A percentile compares a stretch with the other conserved stretches of the same genome.
Evolutionary conservation across 108 stramenopile genomes (phyloP).

Genomic region (Cyclotella sp.): DNA sequence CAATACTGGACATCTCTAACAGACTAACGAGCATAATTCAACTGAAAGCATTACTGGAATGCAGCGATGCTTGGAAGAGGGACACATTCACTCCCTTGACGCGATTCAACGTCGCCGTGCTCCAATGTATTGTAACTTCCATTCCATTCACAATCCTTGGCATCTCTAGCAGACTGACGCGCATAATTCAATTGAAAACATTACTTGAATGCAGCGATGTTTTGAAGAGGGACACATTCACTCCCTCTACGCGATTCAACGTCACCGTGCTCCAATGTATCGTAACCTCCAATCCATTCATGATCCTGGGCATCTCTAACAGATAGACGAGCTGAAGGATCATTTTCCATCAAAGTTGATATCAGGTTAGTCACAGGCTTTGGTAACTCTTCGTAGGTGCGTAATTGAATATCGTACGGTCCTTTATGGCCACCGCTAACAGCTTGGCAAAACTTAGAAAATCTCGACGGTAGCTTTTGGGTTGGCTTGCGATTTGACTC

Average conservation of each 20-base stretch:
- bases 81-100: slow-evolving; percentile 63
- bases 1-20: slow-evolving; percentile 79
- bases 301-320: slow-evolving; percentile 81
- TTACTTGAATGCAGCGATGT: slow-evolving; percentile 22
- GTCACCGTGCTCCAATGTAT: slow-evolving; percentile 68
- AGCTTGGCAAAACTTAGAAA: not conserved
- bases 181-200: not conserved
- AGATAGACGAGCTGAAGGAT: slow-evolving; percentile 70
- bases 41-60: slow-evolving; percentile 12
- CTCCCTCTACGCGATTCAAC: slow-evolving; percentile 58
- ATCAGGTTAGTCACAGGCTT: slow-evolving; percentile 65
- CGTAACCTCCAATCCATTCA: slow-evolving; percentile 72
- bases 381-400: slow-evolving; percentile 66
- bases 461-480: not conserved
- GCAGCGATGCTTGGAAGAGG: slow-evolving; percentile 40
- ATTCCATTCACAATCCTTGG: slow-evolving; percentile 76
- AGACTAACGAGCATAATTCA: slow-evolving; percentile 55
- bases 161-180: slow-evolving; percentile 77
- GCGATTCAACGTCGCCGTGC: slow-evolving; percentile 68
- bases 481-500: slow-evolving; percentile 5
- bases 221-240: slow-evolving; percentile 63
- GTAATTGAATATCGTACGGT: slow-evolving; percentile 40
- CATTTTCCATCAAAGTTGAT: slow-evolving; percentile 55
- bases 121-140: slow-evolving; percentile 59
- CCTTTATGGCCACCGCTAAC: not conserved